Conservation (phyloP, 306 rosid genomes). For the Rosa lucieae region DNA sequence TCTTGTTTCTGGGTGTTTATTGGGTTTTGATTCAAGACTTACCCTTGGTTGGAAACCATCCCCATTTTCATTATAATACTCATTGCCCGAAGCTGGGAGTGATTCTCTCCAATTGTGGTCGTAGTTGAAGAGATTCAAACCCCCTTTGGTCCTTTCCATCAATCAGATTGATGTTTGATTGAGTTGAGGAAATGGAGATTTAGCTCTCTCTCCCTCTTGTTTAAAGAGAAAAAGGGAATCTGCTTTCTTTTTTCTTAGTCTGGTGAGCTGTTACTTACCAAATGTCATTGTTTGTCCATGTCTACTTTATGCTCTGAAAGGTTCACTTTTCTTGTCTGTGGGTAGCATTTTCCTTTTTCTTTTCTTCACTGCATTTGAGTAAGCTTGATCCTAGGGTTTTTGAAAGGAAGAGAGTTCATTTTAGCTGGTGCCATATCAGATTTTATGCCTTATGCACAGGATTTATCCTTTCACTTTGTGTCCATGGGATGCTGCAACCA, state of each 20-base stretch:
- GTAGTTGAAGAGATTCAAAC: slow-evolving; percentile 27
- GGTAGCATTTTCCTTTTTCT: slow-evolving; percentile 31
- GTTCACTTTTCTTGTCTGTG: slow-evolving; percentile 77
- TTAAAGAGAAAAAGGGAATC: slow-evolving; percentile 87
- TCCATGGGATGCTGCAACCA: slow-evolving; percentile 53
- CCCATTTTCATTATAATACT: slow-evolving; percentile 6
- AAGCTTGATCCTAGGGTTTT: slow-evolving; percentile 61
- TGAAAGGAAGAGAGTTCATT: slow-evolving; percentile 35
- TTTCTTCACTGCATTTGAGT: slow-evolving; percentile 37
- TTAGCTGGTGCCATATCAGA: slow-evolving; percentile 46
- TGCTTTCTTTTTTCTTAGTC: slow-evolving; percentile 57
- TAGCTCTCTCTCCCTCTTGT: slow-evolving; percentile 26
- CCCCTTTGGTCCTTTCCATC: slow-evolving; percentile 22
- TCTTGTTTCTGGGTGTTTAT: slow-evolving; percentile 21
- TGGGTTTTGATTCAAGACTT: slow-evolving; percentile 31
- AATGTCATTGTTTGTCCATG: slow-evolving; percentile 60
- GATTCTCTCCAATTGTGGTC: slow-evolving; percentile 30
- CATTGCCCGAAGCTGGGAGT: slow-evolving; percentile 28
- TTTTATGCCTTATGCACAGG: slow-evolving; percentile 56
- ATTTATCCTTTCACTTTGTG: slow-evolving; percentile 55
- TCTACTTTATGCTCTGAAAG: slow-evolving; percentile 98
- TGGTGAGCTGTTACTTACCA: slow-evolving; percentile 73
- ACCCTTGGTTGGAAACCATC: slow-evolving; percentile 6
- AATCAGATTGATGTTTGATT: slow-evolving; percentile 41
- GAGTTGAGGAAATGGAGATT: slow-evolving; percentile 40